Base-by-base conservation (phyloP, 441 rosid species). In the Pelargonium australe region DNA sequence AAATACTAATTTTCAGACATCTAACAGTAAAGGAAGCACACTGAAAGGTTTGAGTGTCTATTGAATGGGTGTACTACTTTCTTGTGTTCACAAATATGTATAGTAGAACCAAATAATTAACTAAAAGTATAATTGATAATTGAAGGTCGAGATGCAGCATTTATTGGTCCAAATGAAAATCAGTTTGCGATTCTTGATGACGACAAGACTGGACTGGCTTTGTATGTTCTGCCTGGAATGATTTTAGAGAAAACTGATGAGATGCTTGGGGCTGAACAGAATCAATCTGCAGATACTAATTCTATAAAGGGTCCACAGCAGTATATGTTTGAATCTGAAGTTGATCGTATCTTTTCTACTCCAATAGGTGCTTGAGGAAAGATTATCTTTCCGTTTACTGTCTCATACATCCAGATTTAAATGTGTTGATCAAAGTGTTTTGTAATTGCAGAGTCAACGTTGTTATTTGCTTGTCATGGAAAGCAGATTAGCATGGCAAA, bases 81-180 rank as follows among this genome's bases (percentile, higher is more conserved):
- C 7, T 64, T 25, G 53, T 53, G n/a, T 60, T 28, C 31, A 19
- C 25, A 73, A 20, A 28, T 72, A 68, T 71, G 64, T 76, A 45
- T 70, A 49, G 62, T 16, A 63, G 73, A 74, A 68, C 70, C 49
- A 44, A 60, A 62, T 41, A 62, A 43, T 70, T 67, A 55, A 62
- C 71, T 68, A 65, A 67, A 75, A 13, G 43, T 5, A 65, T 64
- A 63, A 41, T 79, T 60, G 49, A 69, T 25, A 58, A 67, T 69
- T 78, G 49, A 78, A 95, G 99, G 99, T 73, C 84, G 83, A 68
- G 98, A 92, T 91, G 99, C 95, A 23, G 98, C 98, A 70, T 90
- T 95, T 71, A 83, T 91, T 60, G 96, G 98, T 68, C 86, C 90
- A 62, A 83, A 68, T 77, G 99, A 95, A 53, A 84, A 86, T 78